A percentile compares a stretch with the other conserved stretches of the same genome.
Conservation (phyloP, 352 stramenopile genomes). For the Phytophthora kernoviae region DNA sequence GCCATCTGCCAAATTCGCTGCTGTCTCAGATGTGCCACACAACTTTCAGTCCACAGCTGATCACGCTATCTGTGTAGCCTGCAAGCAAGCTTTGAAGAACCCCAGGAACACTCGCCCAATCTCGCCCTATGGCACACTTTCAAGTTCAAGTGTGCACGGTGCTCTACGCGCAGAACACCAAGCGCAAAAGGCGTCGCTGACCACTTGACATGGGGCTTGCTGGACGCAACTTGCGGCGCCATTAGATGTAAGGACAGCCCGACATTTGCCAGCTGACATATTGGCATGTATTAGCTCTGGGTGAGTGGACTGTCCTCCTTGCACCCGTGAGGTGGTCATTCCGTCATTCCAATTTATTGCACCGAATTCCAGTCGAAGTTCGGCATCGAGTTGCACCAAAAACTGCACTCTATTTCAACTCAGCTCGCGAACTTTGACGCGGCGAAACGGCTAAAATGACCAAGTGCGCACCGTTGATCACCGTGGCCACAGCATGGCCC, state of each 20-base stretch:
- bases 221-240: conserved; percentile 1
- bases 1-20: too few species aligned
- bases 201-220: neutral
- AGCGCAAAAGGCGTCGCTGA: neutral
- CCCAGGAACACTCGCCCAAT: neutral
- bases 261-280: neutral
- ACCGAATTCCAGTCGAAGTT: neutral
- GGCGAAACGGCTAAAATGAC: neutral
- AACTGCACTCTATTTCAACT: conserved; percentile 1
- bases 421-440: neutral
- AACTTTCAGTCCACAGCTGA: neutral
- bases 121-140: neutral
- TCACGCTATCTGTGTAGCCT: neutral
- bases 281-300: neutral
- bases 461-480: too few species aligned
- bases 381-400: neutral
- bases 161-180: neutral
- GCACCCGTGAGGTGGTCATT: neutral
- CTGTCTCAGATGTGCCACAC: too few species aligned
- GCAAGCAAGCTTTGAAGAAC: neutral
- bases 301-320: neutral
- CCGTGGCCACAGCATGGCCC: neutral
- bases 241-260: neutral
- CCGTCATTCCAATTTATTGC: too few species aligned
- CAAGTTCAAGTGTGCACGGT: conserved; percentile 1